A percentile compares a stretch with the other conserved stretches of the same genome.
These are phyloP conservation scores for Elymus sibiricus DNA, from an alignment of 176 grass and related monocot genomes.

Conservation along the genomic window DNA sequence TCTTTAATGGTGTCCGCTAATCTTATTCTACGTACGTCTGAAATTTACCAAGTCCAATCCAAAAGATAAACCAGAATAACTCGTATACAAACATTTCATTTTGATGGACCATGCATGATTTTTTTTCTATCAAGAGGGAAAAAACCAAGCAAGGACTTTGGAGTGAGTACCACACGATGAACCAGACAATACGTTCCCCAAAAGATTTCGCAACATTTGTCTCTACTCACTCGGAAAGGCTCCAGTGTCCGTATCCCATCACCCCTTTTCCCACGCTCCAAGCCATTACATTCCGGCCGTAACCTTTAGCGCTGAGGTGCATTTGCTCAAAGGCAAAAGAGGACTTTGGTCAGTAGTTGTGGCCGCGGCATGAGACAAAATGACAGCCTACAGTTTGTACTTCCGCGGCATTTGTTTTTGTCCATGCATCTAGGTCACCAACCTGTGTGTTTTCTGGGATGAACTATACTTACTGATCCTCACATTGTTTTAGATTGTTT, in stretches of 20 bases:
- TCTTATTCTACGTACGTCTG: no score
- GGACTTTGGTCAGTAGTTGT: slow-evolving; percentile 33
- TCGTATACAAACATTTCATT: background rate
- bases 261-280: slow-evolving; percentile 26
- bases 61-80: background rate
- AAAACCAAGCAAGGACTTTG: background rate
- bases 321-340: slow-evolving; percentile 12
- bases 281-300: slow-evolving; percentile 34
- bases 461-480: background rate
- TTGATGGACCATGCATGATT: background rate
- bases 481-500: slow-evolving; percentile 12
- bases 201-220: background rate
- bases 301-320: slow-evolving; percentile 19
- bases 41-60: background rate
- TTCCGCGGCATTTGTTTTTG: slow-evolving; percentile 26
- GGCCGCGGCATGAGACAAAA: slow-evolving; percentile 19
- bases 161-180: background rate
- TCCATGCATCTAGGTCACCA: slow-evolving; percentile 7
- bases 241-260: slow-evolving; percentile 28
- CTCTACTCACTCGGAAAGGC: background rate
- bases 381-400: slow-evolving; percentile 5
- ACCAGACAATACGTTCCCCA: slow-evolving; percentile 1
- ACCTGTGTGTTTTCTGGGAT: slow-evolving; percentile 2
- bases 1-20: no score
- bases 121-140: no score